Evolutionary conservation across 1,139 yeast genomes (phyloP).

Genomic region (Waltiozyma solani): DNA sequence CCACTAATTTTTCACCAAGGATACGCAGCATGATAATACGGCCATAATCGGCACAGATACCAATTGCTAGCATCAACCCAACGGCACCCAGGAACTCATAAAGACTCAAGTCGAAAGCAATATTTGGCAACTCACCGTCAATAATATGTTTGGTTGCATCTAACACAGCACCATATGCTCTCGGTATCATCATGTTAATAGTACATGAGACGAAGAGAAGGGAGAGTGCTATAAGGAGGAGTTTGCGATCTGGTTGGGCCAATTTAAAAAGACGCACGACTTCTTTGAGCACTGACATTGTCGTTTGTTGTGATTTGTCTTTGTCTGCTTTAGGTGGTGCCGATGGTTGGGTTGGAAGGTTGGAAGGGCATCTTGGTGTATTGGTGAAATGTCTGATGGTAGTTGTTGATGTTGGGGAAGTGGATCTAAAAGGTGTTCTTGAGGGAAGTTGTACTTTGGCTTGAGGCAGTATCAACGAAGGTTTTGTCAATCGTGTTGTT

Average conservation of each 20-base stretch:
- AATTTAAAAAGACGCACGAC: constrained; percentile 38
- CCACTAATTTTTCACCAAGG: constrained; percentile 80
- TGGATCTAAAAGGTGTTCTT: not conserved
- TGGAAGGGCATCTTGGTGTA: constrained; percentile 13
- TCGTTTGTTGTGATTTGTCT: not conserved
- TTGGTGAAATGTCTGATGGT: not conserved
- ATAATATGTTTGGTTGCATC: constrained; percentile 43
- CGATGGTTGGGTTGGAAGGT: not conserved
- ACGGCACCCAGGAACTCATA: constrained; percentile 37
- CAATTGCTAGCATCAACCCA: constrained; percentile 50
- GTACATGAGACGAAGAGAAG: constrained; percentile 50
- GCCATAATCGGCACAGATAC: constrained; percentile 74
- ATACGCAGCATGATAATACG: constrained; percentile 64
- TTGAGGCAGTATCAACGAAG: too few species aligned
- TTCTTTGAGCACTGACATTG: constrained; percentile 30
- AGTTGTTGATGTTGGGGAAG: not conserved
- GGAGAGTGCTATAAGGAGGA: constrained; percentile 48
- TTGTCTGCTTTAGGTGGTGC: not conserved
- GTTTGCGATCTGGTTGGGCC: constrained; percentile 38
- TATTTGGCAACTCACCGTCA: constrained; percentile 28
- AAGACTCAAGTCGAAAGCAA: constrained; percentile 37
- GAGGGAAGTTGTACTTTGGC: too few species aligned
- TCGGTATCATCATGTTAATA: constrained; percentile 69
- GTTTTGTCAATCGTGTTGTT: too few species aligned
- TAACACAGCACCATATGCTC: constrained; percentile 68